Percentiles rank a stretch among this genome's conserved stretches.
These are phyloP conservation scores for Phialophora expanda DNA, from an alignment of 2,329 filamentous ascomycete species.

Conservation along the genomic window DNA sequence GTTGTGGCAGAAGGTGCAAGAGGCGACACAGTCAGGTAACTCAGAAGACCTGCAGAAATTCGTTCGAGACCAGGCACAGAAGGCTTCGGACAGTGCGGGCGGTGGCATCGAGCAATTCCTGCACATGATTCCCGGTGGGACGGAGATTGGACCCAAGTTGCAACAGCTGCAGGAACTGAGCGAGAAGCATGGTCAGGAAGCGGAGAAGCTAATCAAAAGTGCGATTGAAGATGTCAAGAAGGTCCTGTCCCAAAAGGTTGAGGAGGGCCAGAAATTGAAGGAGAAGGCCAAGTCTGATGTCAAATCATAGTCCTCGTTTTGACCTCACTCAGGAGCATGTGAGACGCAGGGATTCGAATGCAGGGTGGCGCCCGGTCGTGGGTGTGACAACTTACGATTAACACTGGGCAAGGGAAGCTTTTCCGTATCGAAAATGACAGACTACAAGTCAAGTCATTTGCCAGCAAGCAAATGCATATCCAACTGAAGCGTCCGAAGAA, in stretches of 20 bases:
- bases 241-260: constrained; percentile 52
- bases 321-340: background rate
- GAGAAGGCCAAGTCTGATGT: constrained; percentile 50
- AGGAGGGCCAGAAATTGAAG: constrained; percentile 61
- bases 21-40: constrained; percentile 66
- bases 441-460: background rate
- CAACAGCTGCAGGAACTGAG: constrained; percentile 68
- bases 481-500: background rate
- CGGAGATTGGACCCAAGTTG: constrained; percentile 69
- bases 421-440: background rate
- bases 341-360: background rate
- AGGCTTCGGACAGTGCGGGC: constrained; percentile 52
- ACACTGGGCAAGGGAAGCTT: background rate
- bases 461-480: background rate
- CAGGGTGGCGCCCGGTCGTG: background rate
- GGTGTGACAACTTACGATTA: background rate
- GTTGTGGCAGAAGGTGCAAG: constrained; percentile 66
- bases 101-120: constrained; percentile 65
- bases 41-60: constrained; percentile 65
- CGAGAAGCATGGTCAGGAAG: constrained; percentile 71
- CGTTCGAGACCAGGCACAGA: constrained; percentile 63
- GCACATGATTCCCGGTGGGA: constrained; percentile 68
- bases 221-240: constrained; percentile 62
- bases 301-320: background rate
- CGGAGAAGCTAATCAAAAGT: constrained; percentile 71